Evolutionary conservation across 1,139 yeast genomes (phyloP).

Genomic region (Hemisphaericaspora subhashii): DNA sequence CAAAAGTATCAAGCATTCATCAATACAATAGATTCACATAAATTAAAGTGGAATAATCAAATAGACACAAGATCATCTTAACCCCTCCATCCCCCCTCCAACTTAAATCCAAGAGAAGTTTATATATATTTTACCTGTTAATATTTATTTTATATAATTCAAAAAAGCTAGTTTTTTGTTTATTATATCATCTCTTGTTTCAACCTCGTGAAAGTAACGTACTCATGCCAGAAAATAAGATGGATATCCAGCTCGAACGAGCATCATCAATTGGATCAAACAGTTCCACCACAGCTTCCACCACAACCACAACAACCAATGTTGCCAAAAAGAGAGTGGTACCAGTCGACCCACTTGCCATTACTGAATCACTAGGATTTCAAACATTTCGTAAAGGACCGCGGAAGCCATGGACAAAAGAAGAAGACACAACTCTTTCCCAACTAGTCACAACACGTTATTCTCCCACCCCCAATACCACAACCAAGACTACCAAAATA

Average conservation of each 20-base stretch:
- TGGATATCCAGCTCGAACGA: background rate
- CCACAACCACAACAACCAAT: background rate
- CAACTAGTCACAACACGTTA: conserved; percentile 33
- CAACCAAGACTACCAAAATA: conserved; percentile 22
- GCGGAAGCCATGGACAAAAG: conserved; percentile 67
- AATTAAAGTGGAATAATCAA: too few species aligned
- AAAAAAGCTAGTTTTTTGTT: background rate
- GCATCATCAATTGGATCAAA: background rate
- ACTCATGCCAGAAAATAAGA: too few species aligned
- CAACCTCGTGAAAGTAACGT: too few species aligned
- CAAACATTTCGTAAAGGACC: conserved; percentile 65
- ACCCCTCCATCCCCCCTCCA: background rate
- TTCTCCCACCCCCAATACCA: background rate
- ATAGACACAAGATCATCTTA: too few species aligned
- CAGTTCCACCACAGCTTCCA: conserved; percentile 1
- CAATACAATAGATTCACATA: too few species aligned
- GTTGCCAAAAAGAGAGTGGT: conserved; percentile 18
- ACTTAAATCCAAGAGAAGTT: too few species aligned
- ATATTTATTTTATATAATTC: background rate
- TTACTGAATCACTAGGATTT: conserved; percentile 74
- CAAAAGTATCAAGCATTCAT: too few species aligned
- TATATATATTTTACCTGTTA: too few species aligned
- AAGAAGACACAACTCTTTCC: conserved; percentile 56
- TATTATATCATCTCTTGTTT: background rate
- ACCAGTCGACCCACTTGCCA: conserved; percentile 63